phyloP scores from a whole-genome alignment of 345 rosid genomes.

The Syzygium grande region DNA sequence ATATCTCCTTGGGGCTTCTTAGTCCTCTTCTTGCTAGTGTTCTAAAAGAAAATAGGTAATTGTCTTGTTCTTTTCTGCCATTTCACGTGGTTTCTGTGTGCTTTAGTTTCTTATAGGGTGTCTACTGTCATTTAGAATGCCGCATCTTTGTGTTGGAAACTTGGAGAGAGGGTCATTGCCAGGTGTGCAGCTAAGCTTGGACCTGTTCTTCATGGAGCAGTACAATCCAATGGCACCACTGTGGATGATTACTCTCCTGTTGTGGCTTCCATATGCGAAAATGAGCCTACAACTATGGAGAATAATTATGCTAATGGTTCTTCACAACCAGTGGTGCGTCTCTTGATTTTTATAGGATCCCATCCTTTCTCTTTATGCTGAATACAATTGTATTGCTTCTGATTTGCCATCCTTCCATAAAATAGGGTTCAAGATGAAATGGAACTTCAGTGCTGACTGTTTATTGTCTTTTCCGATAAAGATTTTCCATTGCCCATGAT shows the following conservation, averaged over 20 bases:
- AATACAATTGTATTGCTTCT: not conserved
- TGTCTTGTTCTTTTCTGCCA: conserved; percentile 1
- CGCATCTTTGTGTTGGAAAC: conserved; percentile 40
- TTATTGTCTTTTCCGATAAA: not conserved
- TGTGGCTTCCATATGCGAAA: conserved; percentile 41
- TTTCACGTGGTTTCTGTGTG: not conserved
- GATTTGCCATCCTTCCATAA: not conserved
- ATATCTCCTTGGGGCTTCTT: conserved; percentile 42
- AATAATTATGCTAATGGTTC: conserved; percentile 10
- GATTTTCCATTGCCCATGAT: not conserved
- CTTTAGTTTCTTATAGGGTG: not conserved
- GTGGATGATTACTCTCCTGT: conserved; percentile 52
- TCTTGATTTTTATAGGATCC: not conserved
- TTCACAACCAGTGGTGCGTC: conserved; percentile 38
- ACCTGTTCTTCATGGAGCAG: conserved; percentile 43
- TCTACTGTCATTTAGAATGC: conserved; percentile 22
- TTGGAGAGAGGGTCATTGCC: conserved; percentile 51
- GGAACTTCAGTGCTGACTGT: not conserved
- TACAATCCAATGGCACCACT: conserved; percentile 26
- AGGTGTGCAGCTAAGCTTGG: conserved; percentile 50
- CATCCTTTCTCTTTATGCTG: not conserved
- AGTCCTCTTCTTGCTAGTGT: conserved; percentile 50
- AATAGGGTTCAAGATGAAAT: not conserved
- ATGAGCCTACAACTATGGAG: conserved; percentile 9
- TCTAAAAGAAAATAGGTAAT: conserved; percentile 54